Percentiles rank a stretch among this genome's conserved stretches.
Evolutionary conservation across 176 grass and related monocot genomes (phyloP).

Genomic region (Eragrostis curvula): DNA sequence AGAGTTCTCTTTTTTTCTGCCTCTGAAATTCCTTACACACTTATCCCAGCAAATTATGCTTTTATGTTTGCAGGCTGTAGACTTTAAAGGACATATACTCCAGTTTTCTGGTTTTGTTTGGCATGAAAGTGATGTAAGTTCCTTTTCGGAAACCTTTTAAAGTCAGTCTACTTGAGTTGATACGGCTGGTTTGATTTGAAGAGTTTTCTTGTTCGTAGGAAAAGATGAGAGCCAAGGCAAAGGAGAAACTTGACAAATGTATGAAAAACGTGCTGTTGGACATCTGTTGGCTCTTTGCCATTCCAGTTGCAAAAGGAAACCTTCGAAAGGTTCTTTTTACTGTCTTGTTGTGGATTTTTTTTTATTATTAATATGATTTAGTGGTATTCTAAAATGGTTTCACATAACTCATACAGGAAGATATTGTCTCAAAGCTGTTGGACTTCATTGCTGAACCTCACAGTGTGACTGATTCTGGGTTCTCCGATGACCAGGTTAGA

Average conservation of each 20-base stretch:
- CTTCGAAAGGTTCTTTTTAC: constrained; percentile 70
- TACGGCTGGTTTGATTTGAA: constrained; percentile 36
- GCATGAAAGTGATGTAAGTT: constrained; percentile 78
- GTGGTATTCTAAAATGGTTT: constrained; percentile 43
- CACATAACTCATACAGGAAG: constrained; percentile 69
- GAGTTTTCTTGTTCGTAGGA: constrained; percentile 66
- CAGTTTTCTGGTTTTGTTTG: constrained; percentile 82
- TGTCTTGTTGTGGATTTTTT: constrained; percentile 30
- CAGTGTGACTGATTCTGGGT: constrained; percentile 47
- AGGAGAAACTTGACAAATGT: constrained; percentile 99
- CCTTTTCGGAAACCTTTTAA: constrained; percentile 25
- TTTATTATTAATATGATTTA: constrained; percentile 8
- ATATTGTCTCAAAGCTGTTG: constrained; percentile 81
- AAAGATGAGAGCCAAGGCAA: constrained; percentile 93
- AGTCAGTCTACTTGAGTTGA: constrained; percentile 1
- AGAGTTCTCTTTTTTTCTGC: background rate
- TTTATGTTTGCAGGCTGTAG: constrained; percentile 57
- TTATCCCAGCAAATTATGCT: constrained; percentile 5
- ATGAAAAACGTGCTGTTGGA: constrained; percentile 77
- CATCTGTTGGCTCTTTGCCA: constrained; percentile 83
- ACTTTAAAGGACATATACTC: constrained; percentile 77
- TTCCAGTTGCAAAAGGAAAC: constrained; percentile 76
- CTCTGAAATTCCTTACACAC: background rate
- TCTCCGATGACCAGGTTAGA: constrained; percentile 63
- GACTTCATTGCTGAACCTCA: constrained; percentile 95